These are phyloP conservation scores for Lyophyllum semitale DNA, from an alignment of 768 basidiomycete genomes.

Conservation along the genomic window DNA sequence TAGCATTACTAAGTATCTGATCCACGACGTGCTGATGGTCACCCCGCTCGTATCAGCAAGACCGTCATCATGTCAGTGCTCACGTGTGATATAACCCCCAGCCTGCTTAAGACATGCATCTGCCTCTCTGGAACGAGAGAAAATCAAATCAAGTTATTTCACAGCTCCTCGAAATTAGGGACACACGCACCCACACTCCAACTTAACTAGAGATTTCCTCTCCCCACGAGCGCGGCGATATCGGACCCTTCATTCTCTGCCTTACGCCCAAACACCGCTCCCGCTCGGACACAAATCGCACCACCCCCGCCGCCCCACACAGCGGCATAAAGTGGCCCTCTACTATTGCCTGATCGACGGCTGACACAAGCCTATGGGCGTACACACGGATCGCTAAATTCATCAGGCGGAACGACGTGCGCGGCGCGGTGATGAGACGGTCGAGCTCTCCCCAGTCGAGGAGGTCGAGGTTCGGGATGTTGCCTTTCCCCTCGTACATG, in stretches of 20 bases:
- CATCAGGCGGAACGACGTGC: slow-evolving; percentile 10
- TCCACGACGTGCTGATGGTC: no score
- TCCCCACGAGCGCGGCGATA: slow-evolving; percentile 12
- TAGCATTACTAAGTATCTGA: no score
- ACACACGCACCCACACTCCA: background rate
- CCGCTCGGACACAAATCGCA: slow-evolving; percentile 12
- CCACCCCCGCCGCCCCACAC: slow-evolving; percentile 11
- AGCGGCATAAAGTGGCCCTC: slow-evolving; percentile 11
- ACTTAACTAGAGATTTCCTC: slow-evolving; percentile 5
- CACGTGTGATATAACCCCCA: no score
- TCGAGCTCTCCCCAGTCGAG: slow-evolving; percentile 16
- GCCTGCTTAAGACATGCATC: no score
- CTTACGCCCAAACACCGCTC: slow-evolving; percentile 1
- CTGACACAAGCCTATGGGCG: slow-evolving; percentile 11
- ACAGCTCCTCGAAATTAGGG: background rate
- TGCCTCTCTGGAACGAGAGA: no score
- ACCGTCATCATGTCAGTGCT: no score
- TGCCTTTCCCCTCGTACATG: slow-evolving; percentile 13
- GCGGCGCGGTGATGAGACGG: slow-evolving; percentile 1
- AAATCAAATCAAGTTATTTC: background rate
- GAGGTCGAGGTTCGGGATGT: slow-evolving; percentile 17
- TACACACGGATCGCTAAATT: slow-evolving; percentile 12
- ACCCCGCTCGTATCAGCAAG: no score
- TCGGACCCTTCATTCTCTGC: slow-evolving; percentile 4
- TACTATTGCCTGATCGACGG: slow-evolving; percentile 7